phyloP scores from a whole-genome alignment of 2,329 filamentous ascomycete genomes.

The Aspergillus pseudoviridinutans region DNA sequence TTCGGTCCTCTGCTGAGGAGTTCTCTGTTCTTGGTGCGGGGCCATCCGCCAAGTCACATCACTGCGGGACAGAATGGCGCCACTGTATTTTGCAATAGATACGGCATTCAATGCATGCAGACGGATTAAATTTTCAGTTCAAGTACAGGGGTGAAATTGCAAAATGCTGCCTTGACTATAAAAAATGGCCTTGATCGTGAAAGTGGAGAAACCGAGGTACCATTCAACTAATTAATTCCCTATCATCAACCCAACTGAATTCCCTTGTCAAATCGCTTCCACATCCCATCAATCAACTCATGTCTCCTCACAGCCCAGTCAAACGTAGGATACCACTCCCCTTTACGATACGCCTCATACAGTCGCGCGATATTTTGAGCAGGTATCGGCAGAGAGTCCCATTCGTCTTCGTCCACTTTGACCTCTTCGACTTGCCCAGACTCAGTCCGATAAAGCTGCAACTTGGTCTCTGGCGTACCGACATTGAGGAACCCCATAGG shows the following conservation, averaged over 20 bases:
- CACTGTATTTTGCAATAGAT: not conserved
- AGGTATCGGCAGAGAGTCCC: conserved; percentile 42
- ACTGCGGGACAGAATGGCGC: conserved; percentile 12
- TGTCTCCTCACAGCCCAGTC: conserved; percentile 47
- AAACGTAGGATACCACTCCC: conserved; percentile 40
- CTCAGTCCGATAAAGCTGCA: conserved; percentile 51
- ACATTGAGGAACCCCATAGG: conserved; percentile 28
- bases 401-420: conserved; percentile 44
- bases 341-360: conserved; percentile 54
- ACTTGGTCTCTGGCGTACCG: conserved; percentile 40
- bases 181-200: too few relatives aligned
- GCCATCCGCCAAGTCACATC: conserved; percentile 1
- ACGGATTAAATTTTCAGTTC: not conserved
- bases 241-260: not conserved
- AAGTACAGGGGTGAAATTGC: not conserved
- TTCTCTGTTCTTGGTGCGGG: too few relatives aligned
- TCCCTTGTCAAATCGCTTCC: conserved; percentile 5
- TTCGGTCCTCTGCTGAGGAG: not conserved
- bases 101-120: too few relatives aligned
- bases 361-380: conserved; percentile 51
- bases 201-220: too few relatives aligned
- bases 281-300: conserved; percentile 41
- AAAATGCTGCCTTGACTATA: too few relatives aligned
- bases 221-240: not conserved
- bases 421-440: conserved; percentile 40